Evolutionary conservation across 345 rosid species (phyloP), one percentile per base, ranked within the genome.

Genomic region (Kandelia obovata): DNA sequence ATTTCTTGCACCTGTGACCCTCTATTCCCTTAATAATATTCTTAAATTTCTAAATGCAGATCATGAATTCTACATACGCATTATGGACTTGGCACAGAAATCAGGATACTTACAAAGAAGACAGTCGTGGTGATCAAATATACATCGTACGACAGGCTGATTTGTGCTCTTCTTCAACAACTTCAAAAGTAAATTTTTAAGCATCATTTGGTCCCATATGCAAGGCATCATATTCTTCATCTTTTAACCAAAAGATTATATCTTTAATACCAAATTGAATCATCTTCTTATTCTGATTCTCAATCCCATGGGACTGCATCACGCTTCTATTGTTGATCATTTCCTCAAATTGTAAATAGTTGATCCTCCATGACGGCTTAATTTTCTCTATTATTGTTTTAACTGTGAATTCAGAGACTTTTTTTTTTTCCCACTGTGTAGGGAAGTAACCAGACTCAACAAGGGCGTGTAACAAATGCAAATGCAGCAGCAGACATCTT

Each of bases 71-170:
- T 31, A 89, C 97, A 28, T 74, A 84, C 51, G 97, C 97, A 43
- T 61, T 92, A 31, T 92, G 98, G 98, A 85, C 84, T 26, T 92
- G 98, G 97, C 89, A 92, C 43, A 78, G 97, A 69, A 93, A 93
- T 75, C 96, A 86, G 82, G 98, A 90, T 63, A 64, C 62, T 0
- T 87, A 83, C 65, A 84, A 80, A 64, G 84, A 85, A 10, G 84
- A 87, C 5, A 81, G 75, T 31, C 74, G 49, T 0, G 91, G 96
- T 6, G 97, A 92, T 74, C 89, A 85, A 69, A 87, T 92, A 66
- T 89, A 86, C 72, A 83, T 90, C 31, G 92, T 89, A 56, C 85
- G 92, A 66, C 86, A 82, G 75, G 86, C 96, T 35, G 77, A 76
- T 71, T 56, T 70, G 37, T 90, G 96, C 81, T 68, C 71, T 51